Evolutionary conservation across 78 protist species (phyloP), one percentile per base, ranked within the genome.

Genomic region (Tieghemostelium lacteum): DNA sequence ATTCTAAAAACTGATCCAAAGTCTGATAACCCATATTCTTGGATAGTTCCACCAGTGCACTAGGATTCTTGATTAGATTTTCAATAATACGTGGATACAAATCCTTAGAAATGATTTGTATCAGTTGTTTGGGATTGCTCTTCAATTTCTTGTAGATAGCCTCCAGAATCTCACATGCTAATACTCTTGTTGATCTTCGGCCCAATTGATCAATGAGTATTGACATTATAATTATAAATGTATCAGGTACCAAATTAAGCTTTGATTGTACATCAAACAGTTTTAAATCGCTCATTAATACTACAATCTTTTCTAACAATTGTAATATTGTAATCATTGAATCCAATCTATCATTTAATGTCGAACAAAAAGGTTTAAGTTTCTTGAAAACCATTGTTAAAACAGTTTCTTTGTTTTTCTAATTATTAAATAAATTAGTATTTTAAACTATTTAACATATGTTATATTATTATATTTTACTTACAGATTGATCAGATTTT

Each of bases 151-250:
- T 39, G 14, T 76, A 20, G n/a, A 83, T 69, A 16, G 14, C 20
- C 3, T 69, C 78, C 16, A 83, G 22, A 0, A 52, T 60, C 5
- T 83, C 80, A 20, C n/a, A 33, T 22, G 64, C n/a, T 6, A 36
- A 4, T 0, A 40, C 29, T 34, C 49, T 50, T 19, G 58, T 28
- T 5, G 70, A 19, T 20, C 45, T 14, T 42, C 28, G 52, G 3
- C 70, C 63, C 14, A 83, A 33, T 58, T 73, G 50, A 24, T 83
- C 91, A 42, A 83, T 70, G 19, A 83, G 22, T 8, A n/a, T 69
- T 14, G 62, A 69, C 3, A 83, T 8, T 29, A 58, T 69, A 54
- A 69, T 33, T 58, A 83, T 37, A 29, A 69, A 37, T n/a, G 50
- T 69, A 12, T 37, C 61, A n/a, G n/a, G n/a, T n/a, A n/a, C n/a